Percentiles rank a stretch among this genome's conserved stretches.
phyloP scores from a whole-genome alignment of 208 protist species.

The Acanthamoeba lenticulata region DNA sequence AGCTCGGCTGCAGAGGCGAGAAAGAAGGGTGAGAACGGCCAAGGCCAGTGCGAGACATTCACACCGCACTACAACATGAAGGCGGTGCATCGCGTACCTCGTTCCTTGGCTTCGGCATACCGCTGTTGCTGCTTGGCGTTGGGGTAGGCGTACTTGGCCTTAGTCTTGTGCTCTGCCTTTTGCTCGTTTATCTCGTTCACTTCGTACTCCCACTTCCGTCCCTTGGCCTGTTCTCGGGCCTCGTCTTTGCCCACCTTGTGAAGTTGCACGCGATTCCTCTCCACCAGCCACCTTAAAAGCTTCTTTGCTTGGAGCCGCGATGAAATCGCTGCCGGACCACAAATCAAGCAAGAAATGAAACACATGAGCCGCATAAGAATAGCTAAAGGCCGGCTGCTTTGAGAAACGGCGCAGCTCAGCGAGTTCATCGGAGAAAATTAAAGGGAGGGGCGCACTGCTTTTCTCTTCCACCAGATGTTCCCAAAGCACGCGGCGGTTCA shows the following conservation, averaged over 20 bases:
- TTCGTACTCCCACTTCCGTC: slow-evolving; percentile 1
- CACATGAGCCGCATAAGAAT: background rate
- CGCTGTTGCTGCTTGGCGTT: background rate
- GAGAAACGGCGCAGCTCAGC: too few species aligned
- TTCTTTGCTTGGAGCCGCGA: background rate
- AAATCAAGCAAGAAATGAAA: background rate
- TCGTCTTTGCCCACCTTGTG: background rate
- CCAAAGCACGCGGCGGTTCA: slow-evolving; percentile 18
- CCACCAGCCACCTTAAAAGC: background rate
- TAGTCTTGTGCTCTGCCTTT: slow-evolving; percentile 9
- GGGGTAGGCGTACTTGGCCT: slow-evolving; percentile 21
- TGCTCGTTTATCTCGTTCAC: slow-evolving; percentile 47
- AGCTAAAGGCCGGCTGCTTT: background rate
- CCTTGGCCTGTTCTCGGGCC: slow-evolving; percentile 21
- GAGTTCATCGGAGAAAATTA: background rate
- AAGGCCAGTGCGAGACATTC: background rate
- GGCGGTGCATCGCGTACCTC: background rate
- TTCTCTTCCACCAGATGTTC: slow-evolving; percentile 25
- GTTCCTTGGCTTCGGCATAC: background rate
- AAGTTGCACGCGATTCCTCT: slow-evolving; percentile 49
- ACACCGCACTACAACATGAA: background rate
- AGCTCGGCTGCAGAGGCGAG: background rate
- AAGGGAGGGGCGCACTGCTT: background rate
- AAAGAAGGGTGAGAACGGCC: background rate
- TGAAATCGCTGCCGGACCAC: background rate